Conservation (phyloP, 192 early-diverging fungal species). For the Backusella sp. region DNA sequence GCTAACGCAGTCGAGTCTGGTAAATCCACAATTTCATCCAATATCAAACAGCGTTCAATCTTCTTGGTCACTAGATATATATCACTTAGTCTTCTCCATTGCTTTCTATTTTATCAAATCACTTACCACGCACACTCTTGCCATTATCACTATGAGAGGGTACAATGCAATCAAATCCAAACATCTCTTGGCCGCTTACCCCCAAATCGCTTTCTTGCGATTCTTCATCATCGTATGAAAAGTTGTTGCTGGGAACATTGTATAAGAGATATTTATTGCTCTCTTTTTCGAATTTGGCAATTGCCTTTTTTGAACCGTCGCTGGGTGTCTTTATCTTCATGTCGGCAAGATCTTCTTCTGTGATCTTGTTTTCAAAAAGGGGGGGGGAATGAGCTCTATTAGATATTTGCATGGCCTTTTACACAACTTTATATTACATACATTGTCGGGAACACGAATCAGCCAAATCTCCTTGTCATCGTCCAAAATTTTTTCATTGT, state of each 20-base stretch:
- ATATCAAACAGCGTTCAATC: slow-evolving; percentile 29
- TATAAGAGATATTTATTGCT: slow-evolving; percentile 28
- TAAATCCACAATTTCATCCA: slow-evolving; percentile 33
- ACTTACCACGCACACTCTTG: slow-evolving; percentile 33
- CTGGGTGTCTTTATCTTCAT: not conserved
- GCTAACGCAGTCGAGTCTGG: slow-evolving; percentile 32
- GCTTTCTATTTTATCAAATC: not conserved
- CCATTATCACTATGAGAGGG: slow-evolving; percentile 27
- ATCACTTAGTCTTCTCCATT: too few species aligned
- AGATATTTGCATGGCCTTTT: not conserved
- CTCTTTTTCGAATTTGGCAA: slow-evolving; percentile 7
- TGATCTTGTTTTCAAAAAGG: not conserved
- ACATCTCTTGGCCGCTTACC: slow-evolving; percentile 39
- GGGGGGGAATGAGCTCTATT: not conserved
- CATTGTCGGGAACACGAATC: slow-evolving; percentile 36
- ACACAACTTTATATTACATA: slow-evolving; percentile 6
- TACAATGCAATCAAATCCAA: slow-evolving; percentile 29
- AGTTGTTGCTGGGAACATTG: slow-evolving; percentile 21
- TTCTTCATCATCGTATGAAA: slow-evolving; percentile 10
- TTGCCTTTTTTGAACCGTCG: not conserved
- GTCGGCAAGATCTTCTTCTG: slow-evolving; percentile 3
- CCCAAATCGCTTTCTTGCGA: slow-evolving; percentile 13
- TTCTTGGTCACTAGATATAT: slow-evolving; percentile 19
- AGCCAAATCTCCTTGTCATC: slow-evolving; percentile 41
- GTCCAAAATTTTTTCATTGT: slow-evolving; percentile 20